These are phyloP conservation scores for Hypholoma fasciculare DNA, from an alignment of 768 basidiomycete species.

Conservation along the genomic window DNA sequence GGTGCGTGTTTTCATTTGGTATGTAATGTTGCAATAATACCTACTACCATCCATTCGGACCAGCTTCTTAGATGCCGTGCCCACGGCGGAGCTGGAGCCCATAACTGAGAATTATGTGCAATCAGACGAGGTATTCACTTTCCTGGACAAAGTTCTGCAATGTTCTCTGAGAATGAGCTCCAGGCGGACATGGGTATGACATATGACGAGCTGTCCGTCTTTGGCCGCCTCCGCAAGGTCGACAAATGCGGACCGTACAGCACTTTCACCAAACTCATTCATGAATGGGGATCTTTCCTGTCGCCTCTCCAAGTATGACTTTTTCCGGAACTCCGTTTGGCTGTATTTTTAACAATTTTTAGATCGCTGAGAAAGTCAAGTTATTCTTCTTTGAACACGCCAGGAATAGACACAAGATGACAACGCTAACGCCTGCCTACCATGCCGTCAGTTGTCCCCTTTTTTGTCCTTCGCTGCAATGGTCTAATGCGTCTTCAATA, in stretches of 20 bases:
- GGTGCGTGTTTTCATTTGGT: constrained; percentile 43
- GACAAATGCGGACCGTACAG: constrained; percentile 98
- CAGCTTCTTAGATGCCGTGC: constrained; percentile 90
- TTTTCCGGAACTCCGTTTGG: neutral
- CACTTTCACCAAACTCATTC: constrained; percentile 93
- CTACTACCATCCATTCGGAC: neutral
- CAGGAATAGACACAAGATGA: constrained; percentile 98
- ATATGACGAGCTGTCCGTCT: constrained; percentile 93
- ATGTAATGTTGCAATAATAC: neutral
- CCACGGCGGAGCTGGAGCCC: constrained; percentile 96
- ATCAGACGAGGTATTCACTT: constrained; percentile 75
- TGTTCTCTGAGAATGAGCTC: neutral
- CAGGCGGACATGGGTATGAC: constrained; percentile 99
- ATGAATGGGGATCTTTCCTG: constrained; percentile 88
- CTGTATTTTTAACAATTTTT: neutral
- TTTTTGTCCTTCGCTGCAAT: neutral
- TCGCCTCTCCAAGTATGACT: constrained; percentile 74
- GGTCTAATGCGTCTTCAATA: constrained; percentile 28
- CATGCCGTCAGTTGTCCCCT: constrained; percentile 71
- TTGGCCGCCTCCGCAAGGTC: constrained; percentile 90
- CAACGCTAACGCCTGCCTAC: constrained; percentile 89
- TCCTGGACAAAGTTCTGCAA: too few relatives aligned
- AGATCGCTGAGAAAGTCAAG: constrained; percentile 98
- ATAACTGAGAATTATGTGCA: constrained; percentile 94
- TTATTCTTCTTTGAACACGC: constrained; percentile 97